These are phyloP conservation scores for Coemansia sp. DNA, from an alignment of 192 early-diverging fungal species.

Conservation along the genomic window DNA sequence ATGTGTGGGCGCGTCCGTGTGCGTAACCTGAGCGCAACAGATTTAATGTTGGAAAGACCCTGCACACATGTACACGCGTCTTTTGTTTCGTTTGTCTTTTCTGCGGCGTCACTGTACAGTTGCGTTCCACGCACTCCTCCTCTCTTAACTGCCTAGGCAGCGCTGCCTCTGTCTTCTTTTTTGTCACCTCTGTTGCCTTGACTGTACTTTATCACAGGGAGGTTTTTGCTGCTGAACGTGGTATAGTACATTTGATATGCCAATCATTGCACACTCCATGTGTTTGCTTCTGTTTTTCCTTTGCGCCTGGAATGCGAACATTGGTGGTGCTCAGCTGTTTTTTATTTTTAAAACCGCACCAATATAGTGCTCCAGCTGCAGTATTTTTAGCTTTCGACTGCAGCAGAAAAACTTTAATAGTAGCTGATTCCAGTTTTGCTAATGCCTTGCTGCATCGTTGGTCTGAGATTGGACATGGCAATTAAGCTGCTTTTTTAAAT, in stretches of 20 bases:
- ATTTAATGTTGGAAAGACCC: not conserved
- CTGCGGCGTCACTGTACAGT: not conserved
- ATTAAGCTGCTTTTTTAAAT: too few relatives aligned
- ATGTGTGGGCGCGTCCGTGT: not conserved
- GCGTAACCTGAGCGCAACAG: not conserved
- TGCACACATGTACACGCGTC: slow-evolving; percentile 2
- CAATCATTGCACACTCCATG: slow-evolving; percentile 5
- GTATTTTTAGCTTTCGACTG: too few relatives aligned
- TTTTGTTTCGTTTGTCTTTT: not conserved
- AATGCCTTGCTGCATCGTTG: too few relatives aligned
- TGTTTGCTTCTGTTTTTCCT: too few relatives aligned
- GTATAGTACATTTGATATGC: slow-evolving; percentile 11
- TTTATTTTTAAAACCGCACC: too few relatives aligned
- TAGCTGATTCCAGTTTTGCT: too few relatives aligned
- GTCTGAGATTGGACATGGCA: too few relatives aligned
- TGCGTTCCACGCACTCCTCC: not conserved
- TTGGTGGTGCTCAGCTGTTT: too few relatives aligned
- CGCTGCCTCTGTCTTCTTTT: not conserved
- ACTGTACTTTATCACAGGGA: not conserved
- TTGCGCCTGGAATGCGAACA: too few relatives aligned
- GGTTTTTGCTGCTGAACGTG: slow-evolving; percentile 7
- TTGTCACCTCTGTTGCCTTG: not conserved
- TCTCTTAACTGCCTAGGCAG: not conserved
- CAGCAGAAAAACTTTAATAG: too few relatives aligned
- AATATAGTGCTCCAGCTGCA: too few relatives aligned